phyloP scores from a whole-genome alignment of 2,329 filamentous ascomycete species.

The Fusarium verrucosum region DNA sequence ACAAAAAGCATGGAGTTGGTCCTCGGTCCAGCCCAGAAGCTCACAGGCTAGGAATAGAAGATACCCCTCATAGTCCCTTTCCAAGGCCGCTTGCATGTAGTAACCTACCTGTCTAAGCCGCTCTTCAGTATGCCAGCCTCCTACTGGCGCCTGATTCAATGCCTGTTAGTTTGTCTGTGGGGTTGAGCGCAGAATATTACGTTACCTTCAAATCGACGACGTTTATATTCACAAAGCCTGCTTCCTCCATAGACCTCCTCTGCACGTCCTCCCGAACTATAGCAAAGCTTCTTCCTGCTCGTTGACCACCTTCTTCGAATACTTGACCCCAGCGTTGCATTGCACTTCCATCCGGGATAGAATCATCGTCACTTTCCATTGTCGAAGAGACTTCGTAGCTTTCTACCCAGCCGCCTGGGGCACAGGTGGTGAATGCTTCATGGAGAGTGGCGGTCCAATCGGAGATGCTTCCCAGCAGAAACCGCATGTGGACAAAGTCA shows the following conservation, averaged over 20 bases:
- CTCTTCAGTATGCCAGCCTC: conserved; percentile 3
- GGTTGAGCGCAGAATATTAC: fast-evolving
- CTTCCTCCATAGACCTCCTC: conserved; percentile 6
- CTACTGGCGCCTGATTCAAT: not conserved
- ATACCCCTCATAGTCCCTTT: conserved; percentile 17
- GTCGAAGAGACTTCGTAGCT: conserved; percentile 7
- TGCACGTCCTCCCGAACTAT: conserved; percentile 6
- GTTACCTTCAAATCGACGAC: conserved; percentile 9
- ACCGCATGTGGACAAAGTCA: conserved; percentile 15
- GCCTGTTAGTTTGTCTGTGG: not conserved
- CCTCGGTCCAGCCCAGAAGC: conserved; percentile 3
- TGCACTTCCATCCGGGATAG: conserved; percentile 3
- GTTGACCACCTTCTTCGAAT: conserved; percentile 2
- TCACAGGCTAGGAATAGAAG: conserved; percentile 14
- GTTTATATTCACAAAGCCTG: conserved; percentile 4
- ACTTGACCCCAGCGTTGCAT: conserved; percentile 14
- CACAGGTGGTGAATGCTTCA: not conserved
- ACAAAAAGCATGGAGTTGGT: not conserved
- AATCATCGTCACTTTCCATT: conserved; percentile 12
- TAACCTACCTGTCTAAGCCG: not conserved
- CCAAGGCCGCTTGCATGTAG: conserved; percentile 11
- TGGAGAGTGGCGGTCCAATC: not conserved
- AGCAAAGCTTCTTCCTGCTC: conserved; percentile 2
- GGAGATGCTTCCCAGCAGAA: conserved; percentile 14
- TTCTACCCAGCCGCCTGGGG: conserved; percentile 5